Base-by-base conservation (phyloP, 805 yeast genomes). In the Candida michaelii region DNA sequence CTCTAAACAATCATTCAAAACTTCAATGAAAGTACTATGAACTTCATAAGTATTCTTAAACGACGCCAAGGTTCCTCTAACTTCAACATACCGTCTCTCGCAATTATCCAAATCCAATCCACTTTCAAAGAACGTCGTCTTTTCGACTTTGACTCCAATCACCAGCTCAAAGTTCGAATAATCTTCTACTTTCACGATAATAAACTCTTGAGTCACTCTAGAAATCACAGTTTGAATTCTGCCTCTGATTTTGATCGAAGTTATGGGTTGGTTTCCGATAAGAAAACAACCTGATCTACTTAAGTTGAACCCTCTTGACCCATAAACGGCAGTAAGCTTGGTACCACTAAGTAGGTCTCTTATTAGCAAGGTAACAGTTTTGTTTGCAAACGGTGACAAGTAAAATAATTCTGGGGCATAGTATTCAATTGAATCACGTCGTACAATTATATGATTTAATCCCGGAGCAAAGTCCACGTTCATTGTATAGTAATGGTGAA, bases 331-430 rank as follows among this genome's bases (percentile, higher is more conserved):
- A 34, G 36, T 3, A 44, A 41, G 13, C 32, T 30, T 13, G 32
- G 48, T 16, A 46, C 43, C 5, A 17, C 23, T 38, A 11, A 31
- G 16, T 10, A 36, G 3, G 46, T 70, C 75, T 4, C 47, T 23
- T 8, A 68, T 60, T 13, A 63, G 49, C 10, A 69, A 32, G 0
- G 71, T 63, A 2, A 54, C 51, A 2, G 43, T 31, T 5, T 36
- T 39, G 8, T 47, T 48, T 39, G 41, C 47, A 5, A 63, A 58
- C 1, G 63, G 65, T 8, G 71, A 55, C 36, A 54, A 17, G 42
- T 63, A 67, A 44, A 70, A 66, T 18, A 68, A 42, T 29, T 60
- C 62, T 5, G 70, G 69, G 7, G 55, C 60, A 44, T 68, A 70
- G 47, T 44, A 69, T 7, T 48, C 32, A 9, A 46, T 40, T n/a